Conservation (phyloP, 306 rosid genomes). For the Quillaja saponaria region DNA sequence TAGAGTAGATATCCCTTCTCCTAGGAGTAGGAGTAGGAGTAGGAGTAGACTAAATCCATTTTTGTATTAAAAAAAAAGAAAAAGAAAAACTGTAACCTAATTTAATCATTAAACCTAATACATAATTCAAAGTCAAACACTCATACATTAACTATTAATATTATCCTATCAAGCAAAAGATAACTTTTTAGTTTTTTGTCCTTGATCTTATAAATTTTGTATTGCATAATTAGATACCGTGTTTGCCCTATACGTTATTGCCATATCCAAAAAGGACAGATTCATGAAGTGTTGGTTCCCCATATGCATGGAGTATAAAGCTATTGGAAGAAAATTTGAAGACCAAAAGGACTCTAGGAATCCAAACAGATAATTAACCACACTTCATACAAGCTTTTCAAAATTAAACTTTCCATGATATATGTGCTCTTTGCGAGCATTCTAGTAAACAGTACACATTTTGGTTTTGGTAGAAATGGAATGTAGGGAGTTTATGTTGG, state of each 20-base stretch:
- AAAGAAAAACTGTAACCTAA: not conserved
- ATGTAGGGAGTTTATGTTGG: constrained; percentile 27
- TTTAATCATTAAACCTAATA: not conserved
- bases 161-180: not conserved
- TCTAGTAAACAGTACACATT: constrained; percentile 5
- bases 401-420: not conserved
- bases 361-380: not conserved
- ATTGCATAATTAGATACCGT: not conserved
- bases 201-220: constrained; percentile 17
- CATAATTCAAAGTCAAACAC: not conserved
- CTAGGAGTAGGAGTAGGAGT: too few relatives aligned
- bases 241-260: constrained; percentile 41
- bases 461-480: constrained; percentile 13
- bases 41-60: too few relatives aligned
- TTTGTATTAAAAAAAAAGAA: too few relatives aligned
- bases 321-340: not conserved
- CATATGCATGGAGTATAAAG: constrained; percentile 5
- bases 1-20: too few relatives aligned
- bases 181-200: not conserved
- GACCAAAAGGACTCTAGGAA: not conserved
- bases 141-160: too few relatives aligned
- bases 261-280: constrained; percentile 19
- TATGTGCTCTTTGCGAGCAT: not conserved
- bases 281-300: constrained; percentile 23
- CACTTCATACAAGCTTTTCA: not conserved